These are phyloP conservation scores for Entomortierella beljakovae DNA, from an alignment of 192 early-diverging fungal species.

Conservation along the genomic window DNA sequence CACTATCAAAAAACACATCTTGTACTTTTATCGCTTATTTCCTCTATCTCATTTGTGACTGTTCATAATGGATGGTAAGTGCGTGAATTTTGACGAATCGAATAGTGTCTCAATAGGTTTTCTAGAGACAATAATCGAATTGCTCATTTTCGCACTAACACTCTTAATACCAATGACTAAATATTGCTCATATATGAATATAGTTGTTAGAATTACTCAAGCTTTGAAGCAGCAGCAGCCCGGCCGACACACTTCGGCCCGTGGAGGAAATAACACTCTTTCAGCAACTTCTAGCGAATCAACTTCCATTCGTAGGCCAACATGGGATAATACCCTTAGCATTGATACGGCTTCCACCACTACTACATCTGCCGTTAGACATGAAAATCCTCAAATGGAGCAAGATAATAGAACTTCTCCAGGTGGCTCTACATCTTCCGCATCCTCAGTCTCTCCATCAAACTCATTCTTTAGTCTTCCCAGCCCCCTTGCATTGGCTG, in stretches of 20 bases:
- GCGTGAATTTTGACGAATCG: neutral
- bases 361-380: neutral
- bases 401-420: conserved; percentile 7
- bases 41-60: neutral
- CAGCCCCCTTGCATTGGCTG: conserved; percentile 21
- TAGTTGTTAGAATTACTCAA: conserved; percentile 52
- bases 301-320: neutral
- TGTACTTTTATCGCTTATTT: neutral
- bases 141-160: neutral
- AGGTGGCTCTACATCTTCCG: neutral
- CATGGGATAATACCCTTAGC: conserved; percentile 8
- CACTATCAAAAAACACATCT: neutral
- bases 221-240: conserved; percentile 48
- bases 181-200: neutral
- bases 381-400: conserved; percentile 7
- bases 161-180: neutral
- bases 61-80: conserved; percentile 2
- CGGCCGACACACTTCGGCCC: conserved; percentile 9
- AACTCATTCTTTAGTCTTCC: conserved; percentile 27
- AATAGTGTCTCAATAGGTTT: too few species aligned
- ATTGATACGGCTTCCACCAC: conserved; percentile 12
- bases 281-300: neutral
- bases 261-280: conserved; percentile 8
- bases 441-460: conserved; percentile 23
- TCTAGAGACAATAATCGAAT: too few species aligned